Conservation (phyloP, 2,329 filamentous ascomycete species). For the Xylariaceae sp. region DNA sequence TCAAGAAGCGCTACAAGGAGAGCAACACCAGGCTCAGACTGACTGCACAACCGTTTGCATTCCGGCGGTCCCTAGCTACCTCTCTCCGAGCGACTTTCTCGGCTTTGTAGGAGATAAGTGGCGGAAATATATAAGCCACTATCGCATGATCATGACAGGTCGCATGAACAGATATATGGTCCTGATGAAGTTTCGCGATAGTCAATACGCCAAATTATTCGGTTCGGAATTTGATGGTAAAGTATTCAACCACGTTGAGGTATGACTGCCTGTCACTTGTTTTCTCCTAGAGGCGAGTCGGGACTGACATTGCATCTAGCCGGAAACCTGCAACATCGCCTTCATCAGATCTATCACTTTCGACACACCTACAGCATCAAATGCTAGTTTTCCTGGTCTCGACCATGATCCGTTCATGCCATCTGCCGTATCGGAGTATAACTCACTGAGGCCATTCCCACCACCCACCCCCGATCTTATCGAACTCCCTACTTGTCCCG, state of each 20-base stretch:
- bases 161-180: slow-evolving; percentile 90
- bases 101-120: slow-evolving; percentile 88
- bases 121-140: slow-evolving; percentile 81
- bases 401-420: slow-evolving; percentile 60
- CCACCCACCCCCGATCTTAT: slow-evolving; percentile 74
- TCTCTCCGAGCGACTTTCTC: slow-evolving; percentile 83
- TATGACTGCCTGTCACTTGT: slow-evolving; percentile 34
- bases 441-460: slow-evolving; percentile 53
- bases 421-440: slow-evolving; percentile 34
- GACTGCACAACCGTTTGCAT: slow-evolving; percentile 87
- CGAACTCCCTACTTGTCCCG: slow-evolving; percentile 90
- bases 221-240: slow-evolving; percentile 85
- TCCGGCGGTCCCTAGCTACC: slow-evolving; percentile 87
- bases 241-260: slow-evolving; percentile 87
- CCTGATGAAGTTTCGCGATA: slow-evolving; percentile 83
- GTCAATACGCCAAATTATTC: slow-evolving; percentile 70
- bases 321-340: slow-evolving; percentile 90
- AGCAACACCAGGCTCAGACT: slow-evolving; percentile 30
- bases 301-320: slow-evolving; percentile 43
- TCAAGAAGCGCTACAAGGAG: slow-evolving; percentile 28
- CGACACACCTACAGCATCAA: slow-evolving; percentile 51
- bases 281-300: slow-evolving; percentile 13
- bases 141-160: slow-evolving; percentile 87
- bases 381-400: slow-evolving; percentile 51
- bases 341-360: slow-evolving; percentile 92